Evolutionary conservation across 805 yeast species (phyloP).

Genomic region (Pichia rugopelliculosa): DNA sequence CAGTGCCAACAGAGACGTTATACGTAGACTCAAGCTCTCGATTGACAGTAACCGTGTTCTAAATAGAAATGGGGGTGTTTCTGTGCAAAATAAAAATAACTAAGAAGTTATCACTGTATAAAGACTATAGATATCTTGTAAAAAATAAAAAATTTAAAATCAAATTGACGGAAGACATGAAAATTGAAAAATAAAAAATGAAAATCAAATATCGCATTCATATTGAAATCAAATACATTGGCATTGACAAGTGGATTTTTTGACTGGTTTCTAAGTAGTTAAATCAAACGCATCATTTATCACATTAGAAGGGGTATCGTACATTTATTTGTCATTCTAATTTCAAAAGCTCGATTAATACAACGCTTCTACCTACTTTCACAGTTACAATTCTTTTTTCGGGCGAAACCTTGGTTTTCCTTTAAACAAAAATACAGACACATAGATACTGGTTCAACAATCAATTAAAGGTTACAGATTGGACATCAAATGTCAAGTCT

Average conservation of each 20-base stretch:
- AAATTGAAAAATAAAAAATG: too few relatives aligned
- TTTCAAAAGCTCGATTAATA: not conserved
- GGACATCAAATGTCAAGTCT: not conserved
- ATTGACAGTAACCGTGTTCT: conserved; percentile 11
- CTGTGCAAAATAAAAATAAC: not conserved
- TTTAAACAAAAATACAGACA: not conserved
- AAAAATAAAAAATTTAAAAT: too few relatives aligned
- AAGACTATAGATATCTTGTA: not conserved
- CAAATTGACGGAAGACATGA: too few relatives aligned
- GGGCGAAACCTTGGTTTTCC: not conserved
- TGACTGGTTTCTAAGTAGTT: too few relatives aligned
- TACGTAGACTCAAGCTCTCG: conserved; percentile 10
- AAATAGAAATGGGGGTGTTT: conserved; percentile 7
- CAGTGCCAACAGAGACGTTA: not conserved
- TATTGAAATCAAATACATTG: too few relatives aligned
- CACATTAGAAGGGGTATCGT: not conserved
- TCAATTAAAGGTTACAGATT: not conserved
- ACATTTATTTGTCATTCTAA: not conserved
- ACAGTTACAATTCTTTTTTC: not conserved
- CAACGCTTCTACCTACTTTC: too few relatives aligned
- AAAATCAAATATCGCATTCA: too few relatives aligned
- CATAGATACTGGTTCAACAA: not conserved
- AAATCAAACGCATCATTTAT: not conserved
- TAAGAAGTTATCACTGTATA: not conserved
- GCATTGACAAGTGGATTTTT: too few relatives aligned